Conservation (phyloP, 1,139 yeast genomes). For the Nakaseomyces kungkrabaensis region DNA sequence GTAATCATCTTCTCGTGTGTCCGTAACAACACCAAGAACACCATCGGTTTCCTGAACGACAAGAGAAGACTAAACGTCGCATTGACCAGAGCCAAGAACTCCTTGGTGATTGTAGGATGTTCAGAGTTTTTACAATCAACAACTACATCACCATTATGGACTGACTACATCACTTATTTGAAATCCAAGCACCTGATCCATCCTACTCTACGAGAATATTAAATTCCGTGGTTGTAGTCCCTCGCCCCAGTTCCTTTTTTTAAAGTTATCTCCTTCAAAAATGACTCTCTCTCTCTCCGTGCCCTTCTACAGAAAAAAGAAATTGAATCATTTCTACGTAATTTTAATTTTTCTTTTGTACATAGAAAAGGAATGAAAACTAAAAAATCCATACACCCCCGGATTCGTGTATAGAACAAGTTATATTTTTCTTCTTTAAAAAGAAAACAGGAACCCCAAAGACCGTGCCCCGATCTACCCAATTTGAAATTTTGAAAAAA, state of each 20-base stretch:
- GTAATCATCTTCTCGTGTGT: conserved; percentile 54
- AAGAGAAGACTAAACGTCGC: conserved; percentile 54
- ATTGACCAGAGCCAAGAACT: conserved; percentile 51
- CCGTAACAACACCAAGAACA: conserved; percentile 41
- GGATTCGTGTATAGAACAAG: too few species aligned
- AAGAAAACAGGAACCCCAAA: too few species aligned
- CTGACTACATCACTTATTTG: conserved; percentile 37
- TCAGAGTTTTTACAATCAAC: conserved; percentile 40
- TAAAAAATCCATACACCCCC: too few species aligned
- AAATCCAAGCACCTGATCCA: not conserved
- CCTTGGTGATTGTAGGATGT: conserved; percentile 49
- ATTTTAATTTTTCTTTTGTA: not conserved
- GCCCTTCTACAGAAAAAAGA: too few species aligned
- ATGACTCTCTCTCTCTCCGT: too few species aligned
- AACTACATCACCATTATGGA: conserved; percentile 47
- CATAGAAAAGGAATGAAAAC: not conserved
- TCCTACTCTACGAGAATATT: not conserved
- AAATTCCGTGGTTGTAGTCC: too few species aligned
- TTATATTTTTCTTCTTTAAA: too few species aligned
- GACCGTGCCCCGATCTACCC: too few species aligned
- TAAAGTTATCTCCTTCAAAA: too few species aligned
- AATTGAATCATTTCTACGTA: too few species aligned
- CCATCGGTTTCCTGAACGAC: conserved; percentile 50
- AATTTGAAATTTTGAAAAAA: too few species aligned
- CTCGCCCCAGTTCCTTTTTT: too few species aligned